Evolutionary conservation across 192 early-diverging fungal genomes (phyloP).

Genomic region (Coemansia sp.): DNA sequence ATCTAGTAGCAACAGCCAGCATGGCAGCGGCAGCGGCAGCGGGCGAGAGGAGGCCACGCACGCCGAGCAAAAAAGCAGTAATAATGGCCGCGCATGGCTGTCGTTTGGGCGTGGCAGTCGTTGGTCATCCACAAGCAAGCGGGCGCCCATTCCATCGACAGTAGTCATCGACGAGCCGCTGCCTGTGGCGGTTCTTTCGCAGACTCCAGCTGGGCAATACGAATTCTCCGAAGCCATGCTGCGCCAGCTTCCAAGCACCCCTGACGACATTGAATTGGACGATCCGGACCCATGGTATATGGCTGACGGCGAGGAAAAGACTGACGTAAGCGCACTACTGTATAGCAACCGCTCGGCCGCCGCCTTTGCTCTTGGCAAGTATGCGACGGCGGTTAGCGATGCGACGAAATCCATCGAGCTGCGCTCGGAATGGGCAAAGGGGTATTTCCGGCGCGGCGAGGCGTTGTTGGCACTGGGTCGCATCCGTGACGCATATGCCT

Average conservation of each 20-base stretch:
- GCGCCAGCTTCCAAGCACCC: constrained; percentile 13
- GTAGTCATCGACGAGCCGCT: constrained; percentile 46
- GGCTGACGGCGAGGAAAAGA: constrained; percentile 27
- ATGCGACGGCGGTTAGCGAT: constrained; percentile 40
- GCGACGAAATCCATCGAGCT: constrained; percentile 20
- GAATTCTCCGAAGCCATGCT: constrained; percentile 44
- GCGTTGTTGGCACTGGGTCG: constrained; percentile 55
- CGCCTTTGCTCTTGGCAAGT: constrained; percentile 40
- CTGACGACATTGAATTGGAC: background rate
- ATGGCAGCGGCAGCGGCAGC: background rate
- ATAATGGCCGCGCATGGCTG: constrained; percentile 16
- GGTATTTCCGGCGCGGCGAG: constrained; percentile 64
- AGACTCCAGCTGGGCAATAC: constrained; percentile 28
- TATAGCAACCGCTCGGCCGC: constrained; percentile 48
- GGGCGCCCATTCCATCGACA: background rate
- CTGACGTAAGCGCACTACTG: constrained; percentile 43
- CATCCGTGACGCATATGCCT: constrained; percentile 53
- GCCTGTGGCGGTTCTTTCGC: constrained; percentile 19
- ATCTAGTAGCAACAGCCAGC: background rate
- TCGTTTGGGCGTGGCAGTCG: constrained; percentile 11
- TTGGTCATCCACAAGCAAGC: background rate
- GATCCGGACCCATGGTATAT: constrained; percentile 21
- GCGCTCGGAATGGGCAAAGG: constrained; percentile 55
- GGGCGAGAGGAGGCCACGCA: background rate
- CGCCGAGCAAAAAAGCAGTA: constrained; percentile 5